Percentiles rank a stretch among this genome's conserved stretches.
phyloP scores from a whole-genome alignment of 345 rosid genomes.

The Diplotaxis tenuifolia region DNA sequence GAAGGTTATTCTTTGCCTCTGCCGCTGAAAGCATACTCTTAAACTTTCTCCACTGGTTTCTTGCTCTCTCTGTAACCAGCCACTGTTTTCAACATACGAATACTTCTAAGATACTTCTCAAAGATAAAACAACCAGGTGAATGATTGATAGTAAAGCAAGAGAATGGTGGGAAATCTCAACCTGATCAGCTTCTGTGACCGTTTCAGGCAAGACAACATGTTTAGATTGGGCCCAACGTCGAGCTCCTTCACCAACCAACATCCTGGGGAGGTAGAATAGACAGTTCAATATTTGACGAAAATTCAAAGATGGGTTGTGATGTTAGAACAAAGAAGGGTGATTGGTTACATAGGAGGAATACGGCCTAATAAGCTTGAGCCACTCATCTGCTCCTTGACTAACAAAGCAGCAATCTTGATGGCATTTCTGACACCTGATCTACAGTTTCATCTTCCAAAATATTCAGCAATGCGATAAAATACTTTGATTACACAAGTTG shows the following conservation, averaged over 20 bases:
- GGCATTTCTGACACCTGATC: constrained; percentile 91
- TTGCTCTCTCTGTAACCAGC: constrained; percentile 83
- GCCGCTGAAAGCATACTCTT: constrained; percentile 67
- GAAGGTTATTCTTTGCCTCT: constrained; percentile 31
- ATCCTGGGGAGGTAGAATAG: constrained; percentile 48
- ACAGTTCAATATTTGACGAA: neutral
- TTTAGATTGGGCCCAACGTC: constrained; percentile 69
- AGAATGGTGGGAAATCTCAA: constrained; percentile 19
- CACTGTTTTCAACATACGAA: constrained; percentile 47
- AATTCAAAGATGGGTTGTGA: neutral
- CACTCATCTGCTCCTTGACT: constrained; percentile 72
- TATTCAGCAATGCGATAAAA: constrained; percentile 9
- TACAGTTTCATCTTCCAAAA: constrained; percentile 34
- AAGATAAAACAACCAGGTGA: neutral
- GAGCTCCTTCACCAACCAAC: constrained; percentile 95
- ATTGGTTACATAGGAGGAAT: constrained; percentile 81
- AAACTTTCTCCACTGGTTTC: constrained; percentile 69
- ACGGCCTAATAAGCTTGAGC: constrained; percentile 73
- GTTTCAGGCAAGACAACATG: constrained; percentile 52
- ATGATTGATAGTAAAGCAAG: neutral
- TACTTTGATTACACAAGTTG: neutral
- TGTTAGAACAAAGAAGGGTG: constrained; percentile 12
- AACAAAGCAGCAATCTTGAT: constrained; percentile 77
- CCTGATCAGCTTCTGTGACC: constrained; percentile 67
- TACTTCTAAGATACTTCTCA: neutral